phyloP scores from a whole-genome alignment of 352 stramenopile species.

The Albugo laibachii region DNA sequence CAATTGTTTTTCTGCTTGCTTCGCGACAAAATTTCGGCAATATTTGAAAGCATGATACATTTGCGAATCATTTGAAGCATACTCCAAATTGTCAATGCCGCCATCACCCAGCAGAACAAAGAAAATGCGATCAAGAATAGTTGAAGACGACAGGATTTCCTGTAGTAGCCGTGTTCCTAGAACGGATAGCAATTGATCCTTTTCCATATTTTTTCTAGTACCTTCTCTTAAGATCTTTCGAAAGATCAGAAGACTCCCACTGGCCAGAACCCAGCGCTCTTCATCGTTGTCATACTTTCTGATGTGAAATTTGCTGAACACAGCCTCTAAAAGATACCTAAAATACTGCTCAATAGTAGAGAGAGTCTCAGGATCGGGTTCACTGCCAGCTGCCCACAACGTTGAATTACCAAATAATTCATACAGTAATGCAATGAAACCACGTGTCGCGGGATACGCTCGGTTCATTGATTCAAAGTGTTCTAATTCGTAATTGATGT shows the following conservation, averaged over 20 bases:
- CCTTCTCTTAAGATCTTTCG: conserved; percentile 43
- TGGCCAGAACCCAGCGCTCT: conserved; percentile 66
- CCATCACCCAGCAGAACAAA: conserved; percentile 44
- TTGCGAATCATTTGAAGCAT: conserved; percentile 41
- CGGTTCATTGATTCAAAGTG: conserved; percentile 32
- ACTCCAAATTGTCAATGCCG: conserved; percentile 55
- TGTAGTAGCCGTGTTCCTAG: conserved; percentile 49
- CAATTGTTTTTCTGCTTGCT: conserved; percentile 41
- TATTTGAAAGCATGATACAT: conserved; percentile 70
- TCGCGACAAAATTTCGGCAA: conserved; percentile 57
- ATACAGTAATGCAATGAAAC: conserved; percentile 50
- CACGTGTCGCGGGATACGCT: conserved; percentile 56
- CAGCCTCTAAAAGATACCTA: conserved; percentile 57
- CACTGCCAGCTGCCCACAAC: conserved; percentile 54
- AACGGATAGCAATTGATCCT: conserved; percentile 3
- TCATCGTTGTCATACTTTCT: conserved; percentile 68
- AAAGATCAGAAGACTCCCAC: conserved; percentile 50
- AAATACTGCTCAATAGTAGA: conserved; percentile 73
- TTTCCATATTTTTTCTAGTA: neutral
- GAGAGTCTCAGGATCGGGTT: conserved; percentile 20
- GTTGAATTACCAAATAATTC: conserved; percentile 61
- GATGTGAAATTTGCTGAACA: conserved; percentile 72
- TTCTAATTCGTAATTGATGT: conserved; percentile 72
- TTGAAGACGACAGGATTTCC: conserved; percentile 39
- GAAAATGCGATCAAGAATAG: conserved; percentile 45